A percentile compares a stretch with the other conserved stretches of the same genome.
Evolutionary conservation across 1,284 basidiomycete species (phyloP).

Genomic region (Pseudozyma flocculosa): DNA sequence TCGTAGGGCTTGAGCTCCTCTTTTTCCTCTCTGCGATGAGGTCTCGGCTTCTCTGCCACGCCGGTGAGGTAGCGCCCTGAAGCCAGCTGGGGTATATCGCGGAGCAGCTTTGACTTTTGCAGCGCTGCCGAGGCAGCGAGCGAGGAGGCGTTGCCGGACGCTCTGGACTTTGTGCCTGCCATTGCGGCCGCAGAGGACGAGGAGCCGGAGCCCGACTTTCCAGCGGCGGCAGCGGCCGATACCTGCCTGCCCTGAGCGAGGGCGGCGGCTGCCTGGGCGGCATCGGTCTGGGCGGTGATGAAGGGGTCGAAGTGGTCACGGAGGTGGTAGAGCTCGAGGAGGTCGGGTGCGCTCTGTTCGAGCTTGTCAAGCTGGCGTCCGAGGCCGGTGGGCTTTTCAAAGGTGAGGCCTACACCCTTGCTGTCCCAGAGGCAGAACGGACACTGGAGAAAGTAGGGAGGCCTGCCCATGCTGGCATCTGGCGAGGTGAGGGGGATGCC

Average conservation of each 20-base stretch:
- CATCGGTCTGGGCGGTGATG: slow-evolving; percentile 27
- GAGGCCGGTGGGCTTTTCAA: slow-evolving; percentile 93
- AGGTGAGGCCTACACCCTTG: slow-evolving; percentile 80
- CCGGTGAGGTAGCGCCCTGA: slow-evolving; percentile 6
- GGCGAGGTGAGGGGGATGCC: slow-evolving; percentile 46
- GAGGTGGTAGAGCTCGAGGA: slow-evolving; percentile 38
- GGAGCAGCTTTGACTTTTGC: slow-evolving; percentile 32
- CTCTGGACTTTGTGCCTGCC: too few relatives aligned
- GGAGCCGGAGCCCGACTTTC: slow-evolving; percentile 7
- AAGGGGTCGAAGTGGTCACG: slow-evolving; percentile 42
- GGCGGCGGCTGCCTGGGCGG: slow-evolving; percentile 21
- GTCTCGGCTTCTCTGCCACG: not conserved
- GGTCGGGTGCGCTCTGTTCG: slow-evolving; percentile 35
- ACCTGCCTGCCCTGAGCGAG: too few relatives aligned
- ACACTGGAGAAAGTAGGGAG: slow-evolving; percentile 88
- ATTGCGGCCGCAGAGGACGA: slow-evolving; percentile 4
- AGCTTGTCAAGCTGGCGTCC: slow-evolving; percentile 56
- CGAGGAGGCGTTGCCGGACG: not conserved
- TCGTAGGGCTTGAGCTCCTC: slow-evolving; percentile 37
- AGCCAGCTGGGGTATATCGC: slow-evolving; percentile 33
- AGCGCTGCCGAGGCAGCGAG: slow-evolving; percentile 24
- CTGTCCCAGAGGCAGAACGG: slow-evolving; percentile 94
- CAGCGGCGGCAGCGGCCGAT: too few relatives aligned
- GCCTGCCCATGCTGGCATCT: slow-evolving; percentile 66
- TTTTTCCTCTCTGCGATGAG: slow-evolving; percentile 15